Percentiles rank a stretch among this genome's conserved stretches.
Evolutionary conservation across 1,284 basidiomycete genomes (phyloP).

Genomic region (Ustilago bromivora): DNA sequence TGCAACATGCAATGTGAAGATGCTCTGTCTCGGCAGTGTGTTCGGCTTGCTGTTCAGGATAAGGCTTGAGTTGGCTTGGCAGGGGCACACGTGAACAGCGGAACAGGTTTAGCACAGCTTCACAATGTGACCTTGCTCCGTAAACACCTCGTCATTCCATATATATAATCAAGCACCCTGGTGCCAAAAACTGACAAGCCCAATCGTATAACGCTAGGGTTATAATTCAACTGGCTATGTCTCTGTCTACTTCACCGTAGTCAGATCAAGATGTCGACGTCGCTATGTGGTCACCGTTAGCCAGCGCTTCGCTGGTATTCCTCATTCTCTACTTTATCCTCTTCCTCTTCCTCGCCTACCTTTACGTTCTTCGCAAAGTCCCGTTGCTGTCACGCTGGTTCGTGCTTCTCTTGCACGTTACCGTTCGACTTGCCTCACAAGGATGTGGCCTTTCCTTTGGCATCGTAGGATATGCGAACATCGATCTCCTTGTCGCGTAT

Average conservation of each 20-base stretch:
- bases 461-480: conserved; percentile 29
- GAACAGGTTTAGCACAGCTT: background rate
- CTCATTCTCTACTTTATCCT: conserved; percentile 33
- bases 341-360: conserved; percentile 7
- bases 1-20: background rate
- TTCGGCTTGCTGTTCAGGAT: background rate
- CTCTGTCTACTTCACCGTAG: background rate
- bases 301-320: conserved; percentile 36
- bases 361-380: conserved; percentile 11
- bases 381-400: conserved; percentile 31
- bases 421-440: conserved; percentile 45
- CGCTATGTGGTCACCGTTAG: conserved; percentile 30
- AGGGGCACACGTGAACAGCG: background rate
- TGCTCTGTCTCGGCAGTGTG: background rate
- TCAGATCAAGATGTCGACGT: background rate
- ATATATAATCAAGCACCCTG: background rate
- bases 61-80: background rate
- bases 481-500: conserved; percentile 49
- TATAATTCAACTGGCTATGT: background rate
- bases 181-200: background rate
- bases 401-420: conserved; percentile 45
- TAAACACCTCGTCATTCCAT: background rate
- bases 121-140: background rate
- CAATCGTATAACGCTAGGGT: background rate
- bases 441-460: conserved; percentile 46